Evolutionary conservation across 2,329 filamentous ascomycete genomes (phyloP).

Genomic region (Arthrobotrys sphaeroides): DNA sequence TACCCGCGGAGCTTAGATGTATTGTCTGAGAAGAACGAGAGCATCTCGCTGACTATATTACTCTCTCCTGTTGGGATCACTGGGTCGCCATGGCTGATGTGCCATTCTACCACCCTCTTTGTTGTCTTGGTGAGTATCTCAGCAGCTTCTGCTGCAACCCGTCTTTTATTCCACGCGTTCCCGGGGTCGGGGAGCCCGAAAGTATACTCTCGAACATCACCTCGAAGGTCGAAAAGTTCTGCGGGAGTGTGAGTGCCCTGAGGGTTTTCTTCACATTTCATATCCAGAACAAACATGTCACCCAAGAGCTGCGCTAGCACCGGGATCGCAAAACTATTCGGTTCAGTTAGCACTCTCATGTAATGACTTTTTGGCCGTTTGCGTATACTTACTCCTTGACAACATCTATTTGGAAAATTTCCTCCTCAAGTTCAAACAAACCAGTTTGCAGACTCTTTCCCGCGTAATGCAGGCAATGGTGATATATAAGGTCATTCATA

Average conservation of each 20-base stretch:
- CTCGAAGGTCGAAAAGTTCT: conserved; percentile 66
- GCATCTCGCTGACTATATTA: too few species aligned
- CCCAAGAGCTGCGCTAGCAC: too few species aligned
- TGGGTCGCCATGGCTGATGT: too few species aligned
- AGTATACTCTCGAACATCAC: conserved; percentile 64
- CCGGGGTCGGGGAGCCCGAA: conserved; percentile 65
- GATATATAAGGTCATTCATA: not conserved
- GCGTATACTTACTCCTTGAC: not conserved
- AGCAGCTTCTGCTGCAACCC: not conserved
- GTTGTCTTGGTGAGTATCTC: conserved; percentile 53
- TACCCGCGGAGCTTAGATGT: not conserved
- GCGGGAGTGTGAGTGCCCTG: conserved; percentile 64
- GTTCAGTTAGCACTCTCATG: too few species aligned
- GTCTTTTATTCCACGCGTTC: conserved; percentile 62
- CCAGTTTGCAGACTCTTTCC: not conserved
- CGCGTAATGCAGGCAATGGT: not conserved
- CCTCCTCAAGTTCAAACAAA: not conserved
- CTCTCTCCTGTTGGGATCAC: too few species aligned
- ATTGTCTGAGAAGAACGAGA: too few species aligned
- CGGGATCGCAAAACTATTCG: too few species aligned
- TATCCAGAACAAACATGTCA: too few species aligned
- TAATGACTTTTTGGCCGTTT: too few species aligned
- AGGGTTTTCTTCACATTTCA: conserved; percentile 56
- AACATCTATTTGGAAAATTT: not conserved
- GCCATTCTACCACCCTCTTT: conserved; percentile 58